phyloP scores from a whole-genome alignment of 2,329 filamentous ascomycete species.

The Dothidotthia symphoricarpi region DNA sequence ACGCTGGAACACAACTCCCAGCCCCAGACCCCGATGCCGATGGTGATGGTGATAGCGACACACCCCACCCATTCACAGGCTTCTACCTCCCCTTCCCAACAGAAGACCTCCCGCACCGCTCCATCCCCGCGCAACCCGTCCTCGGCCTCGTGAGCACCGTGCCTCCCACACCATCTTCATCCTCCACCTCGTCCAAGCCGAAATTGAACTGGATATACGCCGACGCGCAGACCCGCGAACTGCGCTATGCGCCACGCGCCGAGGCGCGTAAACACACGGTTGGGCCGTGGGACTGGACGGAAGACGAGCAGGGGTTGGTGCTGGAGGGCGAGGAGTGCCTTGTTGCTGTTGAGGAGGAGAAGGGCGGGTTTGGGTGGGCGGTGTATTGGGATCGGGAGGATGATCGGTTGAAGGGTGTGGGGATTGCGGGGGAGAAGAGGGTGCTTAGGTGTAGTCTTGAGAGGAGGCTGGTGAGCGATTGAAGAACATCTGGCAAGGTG shows the following conservation, averaged over 20 bases:
- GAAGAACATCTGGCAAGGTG: constrained; percentile 9
- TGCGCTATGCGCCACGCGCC: constrained; percentile 66
- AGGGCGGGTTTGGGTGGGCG: constrained; percentile 51
- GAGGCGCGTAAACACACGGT: constrained; percentile 70
- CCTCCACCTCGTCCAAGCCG: constrained; percentile 45
- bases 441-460: constrained; percentile 48
- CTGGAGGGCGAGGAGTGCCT: constrained; percentile 57
- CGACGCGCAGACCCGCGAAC: constrained; percentile 58
- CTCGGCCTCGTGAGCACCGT: constrained; percentile 53
- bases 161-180: constrained; percentile 13
- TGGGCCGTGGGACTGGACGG: constrained; percentile 80
- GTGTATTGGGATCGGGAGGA: constrained; percentile 53
- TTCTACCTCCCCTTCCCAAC: constrained; percentile 52
- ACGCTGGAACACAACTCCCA: constrained; percentile 31
- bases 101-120: constrained; percentile 40
- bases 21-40: constrained; percentile 13
- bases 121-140: constrained; percentile 39
- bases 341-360: constrained; percentile 56
- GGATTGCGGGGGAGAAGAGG: constrained; percentile 42
- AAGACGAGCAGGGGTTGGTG: constrained; percentile 53
- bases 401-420: constrained; percentile 43
- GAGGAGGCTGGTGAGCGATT: constrained; percentile 38
- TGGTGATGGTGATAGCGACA: no score
- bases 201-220: constrained; percentile 68
- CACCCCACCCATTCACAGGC: constrained; percentile 51